Evolutionary conservation across 441 rosid species (phyloP).

Genomic region (Capsella rubella): DNA sequence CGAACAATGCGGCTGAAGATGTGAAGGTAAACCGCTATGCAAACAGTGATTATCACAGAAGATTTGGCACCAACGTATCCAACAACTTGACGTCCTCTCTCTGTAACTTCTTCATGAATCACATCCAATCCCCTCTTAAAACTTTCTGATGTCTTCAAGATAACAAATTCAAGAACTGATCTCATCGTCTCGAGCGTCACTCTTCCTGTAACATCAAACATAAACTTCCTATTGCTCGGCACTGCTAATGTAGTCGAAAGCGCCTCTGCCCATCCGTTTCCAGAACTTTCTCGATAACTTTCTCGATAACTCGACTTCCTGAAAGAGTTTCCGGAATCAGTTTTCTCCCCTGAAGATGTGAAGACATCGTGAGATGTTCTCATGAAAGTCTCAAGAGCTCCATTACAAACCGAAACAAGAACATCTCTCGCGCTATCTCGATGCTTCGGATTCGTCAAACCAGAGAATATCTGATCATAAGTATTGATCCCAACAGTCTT

Average conservation of each 20-base stretch:
- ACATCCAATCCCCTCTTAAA: slow-evolving; percentile 53
- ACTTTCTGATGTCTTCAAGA: slow-evolving; percentile 65
- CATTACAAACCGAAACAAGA: slow-evolving; percentile 77
- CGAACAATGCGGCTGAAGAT: slow-evolving; percentile 39
- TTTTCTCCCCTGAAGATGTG: slow-evolving; percentile 44
- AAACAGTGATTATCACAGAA: slow-evolving; percentile 72
- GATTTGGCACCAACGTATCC: slow-evolving; percentile 75
- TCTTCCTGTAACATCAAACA: slow-evolving; percentile 93
- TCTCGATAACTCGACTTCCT: slow-evolving; percentile 10
- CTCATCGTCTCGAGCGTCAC: slow-evolving; percentile 77
- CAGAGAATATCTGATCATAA: slow-evolving; percentile 71
- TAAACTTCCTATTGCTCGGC: slow-evolving; percentile 79
- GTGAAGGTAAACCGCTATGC: slow-evolving; percentile 82
- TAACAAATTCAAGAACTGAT: slow-evolving; percentile 58
- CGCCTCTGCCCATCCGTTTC: slow-evolving; percentile 61
- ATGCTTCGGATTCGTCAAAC: slow-evolving; percentile 85
- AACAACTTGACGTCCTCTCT: slow-evolving; percentile 69
- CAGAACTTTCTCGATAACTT: slow-evolving; percentile 24
- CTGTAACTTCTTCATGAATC: slow-evolving; percentile 64
- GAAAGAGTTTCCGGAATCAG: neutral
- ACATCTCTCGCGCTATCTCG: slow-evolving; percentile 64
- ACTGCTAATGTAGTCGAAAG: slow-evolving; percentile 71
- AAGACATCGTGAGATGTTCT: slow-evolving; percentile 74
- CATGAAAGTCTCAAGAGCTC: slow-evolving; percentile 82
- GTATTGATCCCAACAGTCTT: slow-evolving; percentile 77